Evolutionary conservation across 2,329 filamentous ascomycete species (phyloP).

Genomic region (Cladosporium phlei): DNA sequence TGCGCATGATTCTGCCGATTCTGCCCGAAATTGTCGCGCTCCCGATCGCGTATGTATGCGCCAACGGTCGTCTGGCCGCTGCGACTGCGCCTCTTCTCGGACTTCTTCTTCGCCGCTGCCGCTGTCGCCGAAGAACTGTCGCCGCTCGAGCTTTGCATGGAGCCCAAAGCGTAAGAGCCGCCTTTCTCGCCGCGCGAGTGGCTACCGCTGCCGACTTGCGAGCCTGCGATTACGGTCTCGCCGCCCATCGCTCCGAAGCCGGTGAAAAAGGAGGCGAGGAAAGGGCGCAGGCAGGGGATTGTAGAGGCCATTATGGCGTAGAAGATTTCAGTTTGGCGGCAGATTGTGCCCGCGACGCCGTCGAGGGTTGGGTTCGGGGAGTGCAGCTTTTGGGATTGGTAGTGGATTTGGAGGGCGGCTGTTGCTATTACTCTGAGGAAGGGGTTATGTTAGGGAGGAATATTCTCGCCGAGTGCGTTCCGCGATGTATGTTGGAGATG

Average conservation of each 20-base stretch:
- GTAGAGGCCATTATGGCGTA: conserved; percentile 36
- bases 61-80: not conserved
- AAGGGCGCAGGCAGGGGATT: conserved; percentile 35
- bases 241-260: conserved; percentile 24
- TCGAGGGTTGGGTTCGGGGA: conserved; percentile 36
- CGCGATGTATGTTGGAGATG: not conserved
- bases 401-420: conserved; percentile 37
- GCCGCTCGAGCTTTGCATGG: conserved; percentile 4
- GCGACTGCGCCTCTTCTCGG: conserved; percentile 1
- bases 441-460: conserved; percentile 13
- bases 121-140: conserved; percentile 2
- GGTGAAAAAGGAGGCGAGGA: conserved; percentile 34
- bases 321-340: conserved; percentile 35
- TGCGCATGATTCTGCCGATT: not conserved
- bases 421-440: conserved; percentile 37
- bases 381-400: conserved; percentile 28
- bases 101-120: not conserved
- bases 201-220: conserved; percentile 9
- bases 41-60: not conserved
- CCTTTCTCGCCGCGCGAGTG: not conserved
- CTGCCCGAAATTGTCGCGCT: conserved; percentile 7
- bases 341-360: conserved; percentile 33
- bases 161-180: conserved; percentile 4
- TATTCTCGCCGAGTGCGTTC: not conserved
- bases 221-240: conserved; percentile 13